Evolutionary conservation across 1,284 basidiomycete genomes (phyloP).

Genomic region (Cystobasidium slooffiae): DNA sequence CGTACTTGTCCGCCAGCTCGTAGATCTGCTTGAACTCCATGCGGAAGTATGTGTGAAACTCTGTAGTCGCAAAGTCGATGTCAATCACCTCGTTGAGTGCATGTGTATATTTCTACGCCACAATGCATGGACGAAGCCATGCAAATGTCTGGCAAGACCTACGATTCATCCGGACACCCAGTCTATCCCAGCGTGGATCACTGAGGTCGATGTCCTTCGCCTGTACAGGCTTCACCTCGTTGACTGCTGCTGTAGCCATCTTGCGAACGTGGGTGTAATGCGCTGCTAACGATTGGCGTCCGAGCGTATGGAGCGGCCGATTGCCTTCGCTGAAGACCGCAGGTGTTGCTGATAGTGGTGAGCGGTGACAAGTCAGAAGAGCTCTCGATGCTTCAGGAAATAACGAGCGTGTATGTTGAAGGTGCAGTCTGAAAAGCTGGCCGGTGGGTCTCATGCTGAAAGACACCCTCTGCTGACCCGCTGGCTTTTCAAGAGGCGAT

Average conservation of each 20-base stretch:
- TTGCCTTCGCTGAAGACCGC: background rate
- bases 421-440: background rate
- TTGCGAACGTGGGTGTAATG: background rate
- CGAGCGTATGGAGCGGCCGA: too few species aligned
- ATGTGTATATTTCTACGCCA: background rate
- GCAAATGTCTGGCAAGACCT: background rate
- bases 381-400: too few species aligned
- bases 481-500: background rate
- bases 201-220: constrained; percentile 1
- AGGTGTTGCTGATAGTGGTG: background rate
- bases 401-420: background rate
- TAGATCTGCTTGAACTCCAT: constrained; percentile 31
- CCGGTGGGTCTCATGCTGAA: constrained; percentile 6
- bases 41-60: constrained; percentile 41
- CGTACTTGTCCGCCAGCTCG: constrained; percentile 29
- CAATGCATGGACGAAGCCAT: background rate
- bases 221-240: background rate
- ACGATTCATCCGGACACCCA: constrained; percentile 30
- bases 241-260: constrained; percentile 6
- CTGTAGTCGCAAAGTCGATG: background rate
- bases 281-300: background rate
- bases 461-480: background rate
- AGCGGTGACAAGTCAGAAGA: too few species aligned
- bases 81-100: background rate
- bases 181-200: constrained; percentile 23